Conservation (phyloP, 2,329 filamentous ascomycete genomes). For the Fusarium pilosicola region DNA sequence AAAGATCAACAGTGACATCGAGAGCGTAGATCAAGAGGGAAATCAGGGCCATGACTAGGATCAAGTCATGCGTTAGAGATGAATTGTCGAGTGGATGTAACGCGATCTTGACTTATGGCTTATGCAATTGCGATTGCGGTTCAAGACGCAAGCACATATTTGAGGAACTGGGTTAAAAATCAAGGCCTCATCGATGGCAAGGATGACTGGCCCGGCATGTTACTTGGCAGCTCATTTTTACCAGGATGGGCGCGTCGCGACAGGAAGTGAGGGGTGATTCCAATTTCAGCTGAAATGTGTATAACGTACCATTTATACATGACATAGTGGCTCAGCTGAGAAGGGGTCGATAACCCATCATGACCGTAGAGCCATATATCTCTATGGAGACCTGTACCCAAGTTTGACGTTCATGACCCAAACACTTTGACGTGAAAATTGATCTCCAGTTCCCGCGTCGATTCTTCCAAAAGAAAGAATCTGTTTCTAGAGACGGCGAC, state of each 20-base stretch:
- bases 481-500: constrained; percentile 34
- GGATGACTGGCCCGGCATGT: background rate
- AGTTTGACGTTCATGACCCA: background rate
- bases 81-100: constrained; percentile 28
- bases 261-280: constrained; percentile 6
- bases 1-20: background rate
- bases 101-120: constrained; percentile 14
- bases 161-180: background rate
- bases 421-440: background rate
- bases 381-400: background rate
- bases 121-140: constrained; percentile 6
- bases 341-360: background rate
- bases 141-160: constrained; percentile 4
- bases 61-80: constrained; percentile 21
- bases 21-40: constrained; percentile 4
- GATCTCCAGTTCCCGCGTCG: background rate
- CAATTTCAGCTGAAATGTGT: constrained; percentile 14
- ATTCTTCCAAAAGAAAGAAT: background rate
- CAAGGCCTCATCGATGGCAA: constrained; percentile 10
- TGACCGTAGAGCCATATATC: background rate
- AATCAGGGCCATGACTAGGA: constrained; percentile 6
- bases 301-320: constrained; percentile 4
- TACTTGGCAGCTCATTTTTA: constrained; percentile 1
- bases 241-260: constrained; percentile 25
- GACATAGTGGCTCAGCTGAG: constrained; percentile 20